These are phyloP conservation scores for Dothidotthia symphoricarpi DNA, from an alignment of 2,329 filamentous ascomycete species.

Conservation along the genomic window DNA sequence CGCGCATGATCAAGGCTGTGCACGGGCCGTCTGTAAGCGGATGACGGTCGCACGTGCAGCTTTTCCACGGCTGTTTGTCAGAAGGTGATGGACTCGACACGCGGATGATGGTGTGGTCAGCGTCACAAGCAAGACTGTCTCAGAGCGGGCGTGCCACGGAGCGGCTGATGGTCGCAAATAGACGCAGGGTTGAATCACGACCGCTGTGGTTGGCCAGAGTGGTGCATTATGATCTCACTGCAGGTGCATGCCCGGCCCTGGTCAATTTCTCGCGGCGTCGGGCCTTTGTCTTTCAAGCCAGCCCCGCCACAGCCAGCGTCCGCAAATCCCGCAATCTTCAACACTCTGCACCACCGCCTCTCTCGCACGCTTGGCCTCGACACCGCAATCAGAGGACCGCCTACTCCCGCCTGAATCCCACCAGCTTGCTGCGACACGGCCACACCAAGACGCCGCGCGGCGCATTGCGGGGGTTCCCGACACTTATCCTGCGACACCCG, in stretches of 20 bases:
- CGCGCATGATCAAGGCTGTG: too few relatives aligned
- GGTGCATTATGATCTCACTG: slow-evolving; percentile 25
- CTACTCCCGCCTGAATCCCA: neutral
- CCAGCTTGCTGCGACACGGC: slow-evolving; percentile 7
- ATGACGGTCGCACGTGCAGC: slow-evolving; percentile 7
- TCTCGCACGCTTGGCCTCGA: neutral
- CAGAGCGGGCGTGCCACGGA: neutral
- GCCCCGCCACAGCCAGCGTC: slow-evolving; percentile 7
- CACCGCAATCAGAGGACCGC: neutral
- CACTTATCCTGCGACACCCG: neutral
- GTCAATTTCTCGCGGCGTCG: slow-evolving; percentile 6
- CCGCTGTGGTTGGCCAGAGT: too few relatives aligned
- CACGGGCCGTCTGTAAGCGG: slow-evolving; percentile 25
- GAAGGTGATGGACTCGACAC: slow-evolving; percentile 9
- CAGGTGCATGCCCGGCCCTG: neutral
- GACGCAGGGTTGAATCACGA: too few relatives aligned
- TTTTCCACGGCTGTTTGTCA: slow-evolving; percentile 5
- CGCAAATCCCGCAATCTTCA: slow-evolving; percentile 41
- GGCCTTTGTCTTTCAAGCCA: slow-evolving; percentile 14
- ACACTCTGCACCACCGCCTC: neutral
- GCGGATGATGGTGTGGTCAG: slow-evolving; percentile 11
- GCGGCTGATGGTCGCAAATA: too few relatives aligned
- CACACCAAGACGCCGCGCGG: slow-evolving; percentile 12
- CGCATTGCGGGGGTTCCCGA: slow-evolving; percentile 9
- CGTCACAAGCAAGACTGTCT: neutral